A percentile compares a stretch with the other conserved stretches of the same genome.
phyloP scores from a whole-genome alignment of 345 rosid species.

The Cochlearia excelsa region DNA sequence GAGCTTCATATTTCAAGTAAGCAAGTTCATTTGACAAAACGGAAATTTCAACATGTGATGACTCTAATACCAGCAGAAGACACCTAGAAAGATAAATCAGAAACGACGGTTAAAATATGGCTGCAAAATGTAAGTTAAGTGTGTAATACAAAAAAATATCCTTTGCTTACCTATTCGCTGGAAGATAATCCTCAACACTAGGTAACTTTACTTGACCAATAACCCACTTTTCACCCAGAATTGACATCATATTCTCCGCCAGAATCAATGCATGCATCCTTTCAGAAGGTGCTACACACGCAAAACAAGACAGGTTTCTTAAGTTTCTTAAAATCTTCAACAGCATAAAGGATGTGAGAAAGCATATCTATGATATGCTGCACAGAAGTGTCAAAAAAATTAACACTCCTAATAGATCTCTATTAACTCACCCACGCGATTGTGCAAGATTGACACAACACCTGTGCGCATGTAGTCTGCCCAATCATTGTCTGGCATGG shows the following conservation, averaged over 20 bases:
- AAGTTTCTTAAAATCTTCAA: constrained; percentile 28
- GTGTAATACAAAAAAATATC: neutral
- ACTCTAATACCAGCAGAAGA: constrained; percentile 74
- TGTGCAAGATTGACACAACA: constrained; percentile 73
- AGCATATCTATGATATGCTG: constrained; percentile 8
- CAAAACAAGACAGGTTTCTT: constrained; percentile 25
- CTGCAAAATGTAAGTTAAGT: no score
- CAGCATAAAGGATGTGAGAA: constrained; percentile 13
- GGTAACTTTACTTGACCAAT: constrained; percentile 51
- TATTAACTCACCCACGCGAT: constrained; percentile 43
- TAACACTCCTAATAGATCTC: no score
- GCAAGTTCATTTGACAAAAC: constrained; percentile 82
- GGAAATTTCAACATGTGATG: constrained; percentile 83
- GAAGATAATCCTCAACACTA: constrained; percentile 47
- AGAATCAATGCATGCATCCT: constrained; percentile 76
- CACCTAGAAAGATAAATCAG: constrained; percentile 54
- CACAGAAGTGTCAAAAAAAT: no score
- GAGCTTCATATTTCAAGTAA: constrained; percentile 79
- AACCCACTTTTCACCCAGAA: constrained; percentile 75
- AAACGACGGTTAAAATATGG: neutral
- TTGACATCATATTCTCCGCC: constrained; percentile 65
- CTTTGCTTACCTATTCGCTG: constrained; percentile 57
- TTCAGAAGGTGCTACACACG: constrained; percentile 67
- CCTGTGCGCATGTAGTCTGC: constrained; percentile 61
- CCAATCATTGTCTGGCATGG: constrained; percentile 53